These are phyloP conservation scores for Curvularia spicifera DNA, from an alignment of 2,329 filamentous ascomycete species.

Conservation along the genomic window DNA sequence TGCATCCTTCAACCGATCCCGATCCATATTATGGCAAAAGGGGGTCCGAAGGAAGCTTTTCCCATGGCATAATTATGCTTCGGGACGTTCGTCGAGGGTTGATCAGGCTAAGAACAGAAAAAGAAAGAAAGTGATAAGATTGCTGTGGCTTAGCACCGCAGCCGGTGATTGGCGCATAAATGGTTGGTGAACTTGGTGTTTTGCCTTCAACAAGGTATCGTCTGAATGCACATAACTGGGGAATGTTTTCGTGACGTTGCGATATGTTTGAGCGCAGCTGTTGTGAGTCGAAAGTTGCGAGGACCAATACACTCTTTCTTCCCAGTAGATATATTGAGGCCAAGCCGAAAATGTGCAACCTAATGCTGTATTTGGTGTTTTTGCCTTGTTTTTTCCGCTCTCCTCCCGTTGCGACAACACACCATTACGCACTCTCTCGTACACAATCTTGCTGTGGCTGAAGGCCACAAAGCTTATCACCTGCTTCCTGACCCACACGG, in stretches of 20 bases:
- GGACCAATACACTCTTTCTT: background rate
- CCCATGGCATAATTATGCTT: slow-evolving; percentile 4
- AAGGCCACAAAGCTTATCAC: background rate
- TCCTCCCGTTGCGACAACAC: slow-evolving; percentile 6
- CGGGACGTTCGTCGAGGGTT: slow-evolving; percentile 2
- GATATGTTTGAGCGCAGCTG: background rate
- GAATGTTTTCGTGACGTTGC: background rate
- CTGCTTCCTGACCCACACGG: background rate
- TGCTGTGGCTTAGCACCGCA: background rate
- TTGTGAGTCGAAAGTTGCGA: slow-evolving; percentile 7
- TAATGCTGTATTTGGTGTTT: slow-evolving; percentile 6
- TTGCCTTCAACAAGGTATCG: background rate
- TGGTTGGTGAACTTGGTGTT: background rate
- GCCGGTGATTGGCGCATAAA: background rate
- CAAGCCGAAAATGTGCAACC: slow-evolving; percentile 2
- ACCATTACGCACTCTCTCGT: slow-evolving; percentile 1
- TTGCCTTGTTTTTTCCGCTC: background rate
- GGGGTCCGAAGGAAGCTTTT: slow-evolving; percentile 2
- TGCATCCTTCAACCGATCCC: slow-evolving; percentile 6
- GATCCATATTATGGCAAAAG: slow-evolving; percentile 9
- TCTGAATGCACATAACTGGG: background rate
- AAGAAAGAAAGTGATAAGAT: slow-evolving; percentile 11
- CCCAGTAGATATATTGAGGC: background rate
- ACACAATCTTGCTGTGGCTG: slow-evolving; percentile 2
- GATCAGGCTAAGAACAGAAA: slow-evolving; percentile 9